Conservation (phyloP, 2,329 filamentous ascomycete genomes). For the Cordyceps fumosorosea region DNA sequence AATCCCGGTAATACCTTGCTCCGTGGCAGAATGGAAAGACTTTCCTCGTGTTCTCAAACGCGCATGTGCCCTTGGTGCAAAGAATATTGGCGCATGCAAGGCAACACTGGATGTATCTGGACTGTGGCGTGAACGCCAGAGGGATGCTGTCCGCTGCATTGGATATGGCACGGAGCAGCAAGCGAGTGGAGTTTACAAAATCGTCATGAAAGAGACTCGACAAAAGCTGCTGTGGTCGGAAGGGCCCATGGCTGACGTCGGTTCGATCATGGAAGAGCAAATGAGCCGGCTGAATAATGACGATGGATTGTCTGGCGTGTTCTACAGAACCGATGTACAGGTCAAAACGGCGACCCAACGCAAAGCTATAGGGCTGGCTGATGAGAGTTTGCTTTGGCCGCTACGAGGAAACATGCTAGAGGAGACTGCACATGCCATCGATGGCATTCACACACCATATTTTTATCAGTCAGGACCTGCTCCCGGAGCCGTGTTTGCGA, state of each 20-base stretch:
- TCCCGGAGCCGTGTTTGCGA: neutral
- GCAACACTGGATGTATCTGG: neutral
- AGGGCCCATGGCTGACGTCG: neutral
- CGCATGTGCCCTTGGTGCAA: neutral
- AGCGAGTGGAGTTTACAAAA: neutral
- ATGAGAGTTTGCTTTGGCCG: neutral
- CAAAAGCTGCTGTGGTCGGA: neutral
- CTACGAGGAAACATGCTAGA: neutral
- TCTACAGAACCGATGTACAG: neutral
- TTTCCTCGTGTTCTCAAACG: neutral
- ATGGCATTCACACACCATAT: neutral
- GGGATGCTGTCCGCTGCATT: neutral
- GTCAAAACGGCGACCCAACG: neutral
- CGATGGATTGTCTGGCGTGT: neutral
- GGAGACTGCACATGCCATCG: neutral
- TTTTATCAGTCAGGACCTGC: slow-evolving; percentile 1
- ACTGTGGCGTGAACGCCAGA: neutral
- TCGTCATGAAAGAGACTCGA: neutral
- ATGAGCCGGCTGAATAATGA: neutral
- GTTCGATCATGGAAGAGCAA: neutral
- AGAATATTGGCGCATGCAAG: neutral
- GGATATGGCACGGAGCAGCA: neutral
- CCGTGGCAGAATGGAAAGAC: neutral
- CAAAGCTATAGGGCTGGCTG: neutral
- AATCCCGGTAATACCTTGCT: neutral